Evolutionary conservation across 2,329 filamentous ascomycete species (phyloP), one percentile per base, ranked within the genome.

Genomic region (Malbranchea zuffiana): DNA sequence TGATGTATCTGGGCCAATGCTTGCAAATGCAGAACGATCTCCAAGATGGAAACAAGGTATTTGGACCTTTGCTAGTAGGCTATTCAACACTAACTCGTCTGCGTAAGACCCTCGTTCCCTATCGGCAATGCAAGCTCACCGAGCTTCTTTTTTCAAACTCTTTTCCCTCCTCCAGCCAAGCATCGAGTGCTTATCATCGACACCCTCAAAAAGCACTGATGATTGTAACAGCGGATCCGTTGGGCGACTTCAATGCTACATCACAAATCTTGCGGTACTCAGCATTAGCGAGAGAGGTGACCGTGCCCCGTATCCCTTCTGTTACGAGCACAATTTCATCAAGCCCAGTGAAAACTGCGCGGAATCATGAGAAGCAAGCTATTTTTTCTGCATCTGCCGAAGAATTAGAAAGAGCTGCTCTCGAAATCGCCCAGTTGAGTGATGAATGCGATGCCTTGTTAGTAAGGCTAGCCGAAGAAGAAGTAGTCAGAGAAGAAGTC

Each of bases 1-100:
- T 98, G 54, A 98, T 98, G 90, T 96, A 95, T 56, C 72, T 98
- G 1, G 90, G 90, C 0, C 90, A 96, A 54, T 98, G 90, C 55
- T 72, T 98, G 50, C 88, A 96, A 56, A 88, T 94, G 71, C 88
- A 95, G 57, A 87, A 81, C 42, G 84, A 88, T 49, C 71, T 78
- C 20, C 78, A 79, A 28, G 78, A 70, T 44, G 78, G 77, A 8
- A 75, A 72, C 54, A 88, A 84, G 72, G 82, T 83, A 67, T 16
- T 32, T 26, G 33, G 7, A 28, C 10, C 20, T 15, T 8, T 29
- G 4, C n/a, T 16, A 6, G 6, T 3, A 12, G 7, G 4, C 32
- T 12, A 3, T 11, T 28, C 8, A 12, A n/a, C 19, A 5, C 30
- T 43, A 32, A 43, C 21, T n/a, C 16, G 7, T 13, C 5, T 8